Percentiles rank a stretch among this genome's conserved stretches.
phyloP scores from a whole-genome alignment of 2,329 filamentous ascomycete genomes.

The Xylariales sp. region DNA sequence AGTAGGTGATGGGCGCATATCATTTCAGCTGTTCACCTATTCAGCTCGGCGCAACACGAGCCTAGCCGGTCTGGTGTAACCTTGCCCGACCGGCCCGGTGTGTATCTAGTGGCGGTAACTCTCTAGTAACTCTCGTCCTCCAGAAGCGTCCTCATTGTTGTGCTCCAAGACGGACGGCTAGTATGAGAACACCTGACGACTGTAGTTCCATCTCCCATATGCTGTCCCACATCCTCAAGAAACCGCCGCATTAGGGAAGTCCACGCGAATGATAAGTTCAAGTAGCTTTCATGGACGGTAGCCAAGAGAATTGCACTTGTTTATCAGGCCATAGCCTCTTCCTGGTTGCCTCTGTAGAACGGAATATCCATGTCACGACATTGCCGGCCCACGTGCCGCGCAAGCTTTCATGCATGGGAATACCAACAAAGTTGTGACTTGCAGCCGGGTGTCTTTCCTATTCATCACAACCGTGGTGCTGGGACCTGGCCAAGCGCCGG shows the following conservation, averaged over 20 bases:
- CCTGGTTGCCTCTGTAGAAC: not conserved
- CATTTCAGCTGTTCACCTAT: slow-evolving; percentile 24
- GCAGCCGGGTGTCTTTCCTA: slow-evolving; percentile 28
- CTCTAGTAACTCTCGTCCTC: not conserved
- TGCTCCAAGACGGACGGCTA: not conserved
- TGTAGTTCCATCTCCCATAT: slow-evolving; percentile 1
- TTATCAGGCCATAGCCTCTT: slow-evolving; percentile 11
- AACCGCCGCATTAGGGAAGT: slow-evolving; percentile 27
- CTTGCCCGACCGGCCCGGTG: not conserved
- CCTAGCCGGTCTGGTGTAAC: slow-evolving; percentile 6
- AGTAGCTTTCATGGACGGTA: slow-evolving; percentile 8
- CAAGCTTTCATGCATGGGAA: slow-evolving; percentile 17
- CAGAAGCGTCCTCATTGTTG: not conserved
- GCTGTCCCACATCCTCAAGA: not conserved
- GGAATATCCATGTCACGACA: slow-evolving; percentile 12
- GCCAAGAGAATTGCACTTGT: not conserved
- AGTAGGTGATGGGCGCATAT: slow-evolving; percentile 7
- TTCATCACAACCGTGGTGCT: slow-evolving; percentile 28
- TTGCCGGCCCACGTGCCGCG: slow-evolving; percentile 24
- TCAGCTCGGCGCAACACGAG: slow-evolving; percentile 20
- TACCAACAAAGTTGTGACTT: slow-evolving; percentile 16
- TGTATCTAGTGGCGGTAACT: too few relatives aligned
- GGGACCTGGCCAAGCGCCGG: slow-evolving; percentile 6
- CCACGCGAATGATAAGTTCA: slow-evolving; percentile 16
- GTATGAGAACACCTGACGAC: slow-evolving; percentile 4